Conservation (phyloP, 2,329 filamentous ascomycete genomes). For the Triangularia verruculosa region DNA sequence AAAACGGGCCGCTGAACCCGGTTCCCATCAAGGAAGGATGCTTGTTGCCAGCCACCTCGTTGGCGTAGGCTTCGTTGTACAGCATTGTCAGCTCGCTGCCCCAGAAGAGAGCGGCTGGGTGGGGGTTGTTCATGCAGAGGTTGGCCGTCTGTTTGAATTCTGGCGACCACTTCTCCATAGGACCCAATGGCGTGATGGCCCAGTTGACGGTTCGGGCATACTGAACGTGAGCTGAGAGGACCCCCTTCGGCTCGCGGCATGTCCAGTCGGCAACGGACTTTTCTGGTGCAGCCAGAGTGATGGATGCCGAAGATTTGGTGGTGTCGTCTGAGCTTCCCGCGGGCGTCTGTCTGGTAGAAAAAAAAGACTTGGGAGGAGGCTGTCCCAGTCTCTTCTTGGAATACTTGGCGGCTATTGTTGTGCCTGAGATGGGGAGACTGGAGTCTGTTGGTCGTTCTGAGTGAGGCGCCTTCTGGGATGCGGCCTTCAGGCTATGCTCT, state of each 20-base stretch:
- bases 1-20: constrained; percentile 54
- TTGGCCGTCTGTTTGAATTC: constrained; percentile 43
- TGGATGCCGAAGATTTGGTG: constrained; percentile 29
- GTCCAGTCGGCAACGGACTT: constrained; percentile 39
- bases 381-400: background rate
- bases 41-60: constrained; percentile 58
- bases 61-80: constrained; percentile 67
- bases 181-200: constrained; percentile 43
- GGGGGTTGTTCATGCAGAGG: constrained; percentile 40
- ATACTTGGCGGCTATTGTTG: background rate
- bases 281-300: constrained; percentile 33
- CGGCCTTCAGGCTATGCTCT: constrained; percentile 11
- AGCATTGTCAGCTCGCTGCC: constrained; percentile 60
- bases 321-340: constrained; percentile 32
- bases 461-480: background rate
- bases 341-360: background rate
- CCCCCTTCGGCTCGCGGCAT: constrained; percentile 29
- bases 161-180: constrained; percentile 41
- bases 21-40: constrained; percentile 60
- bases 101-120: constrained; percentile 59
- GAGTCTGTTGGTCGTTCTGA: constrained; percentile 22
- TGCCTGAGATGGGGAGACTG: constrained; percentile 26
- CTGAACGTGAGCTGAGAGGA: constrained; percentile 31
- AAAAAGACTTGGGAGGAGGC: background rate
- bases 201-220: constrained; percentile 41